phyloP scores from a whole-genome alignment of 495 filamentous ascomycete species.

The Penicillium daleae region DNA sequence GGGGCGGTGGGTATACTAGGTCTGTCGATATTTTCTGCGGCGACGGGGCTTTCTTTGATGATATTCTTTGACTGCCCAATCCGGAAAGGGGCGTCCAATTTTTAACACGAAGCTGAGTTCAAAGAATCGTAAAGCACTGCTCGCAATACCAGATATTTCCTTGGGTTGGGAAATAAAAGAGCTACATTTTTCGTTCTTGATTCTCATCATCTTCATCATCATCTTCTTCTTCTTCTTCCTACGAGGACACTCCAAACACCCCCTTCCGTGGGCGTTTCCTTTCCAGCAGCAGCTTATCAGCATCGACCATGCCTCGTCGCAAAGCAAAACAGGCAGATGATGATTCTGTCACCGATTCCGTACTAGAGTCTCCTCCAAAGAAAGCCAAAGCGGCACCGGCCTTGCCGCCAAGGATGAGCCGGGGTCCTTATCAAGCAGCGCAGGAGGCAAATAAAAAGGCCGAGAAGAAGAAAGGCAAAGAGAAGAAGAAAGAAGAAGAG shows the following conservation, averaged over 20 bases:
- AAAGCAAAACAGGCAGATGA: not conserved
- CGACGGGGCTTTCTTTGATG: not conserved
- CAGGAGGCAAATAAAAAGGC: not conserved
- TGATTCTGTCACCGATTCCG: not conserved
- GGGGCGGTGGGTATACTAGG: not conserved
- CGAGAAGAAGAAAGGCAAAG: not conserved
- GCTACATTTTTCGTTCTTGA: not conserved
- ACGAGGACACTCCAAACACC: not conserved
- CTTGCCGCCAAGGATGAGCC: not conserved
- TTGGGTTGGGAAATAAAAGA: not conserved
- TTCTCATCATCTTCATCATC: not conserved
- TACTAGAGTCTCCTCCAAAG: not conserved
- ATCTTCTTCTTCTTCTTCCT: too few relatives aligned
- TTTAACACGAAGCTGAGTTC: not conserved
- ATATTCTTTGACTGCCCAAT: not conserved
- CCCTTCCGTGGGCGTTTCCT: not conserved
- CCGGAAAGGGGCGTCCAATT: not conserved
- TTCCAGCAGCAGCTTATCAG: not conserved
- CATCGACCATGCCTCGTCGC: not conserved
- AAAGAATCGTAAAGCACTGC: not conserved
- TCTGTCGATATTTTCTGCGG: not conserved
- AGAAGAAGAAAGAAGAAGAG: not conserved
- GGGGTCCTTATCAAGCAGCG: not conserved
- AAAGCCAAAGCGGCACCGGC: not conserved
- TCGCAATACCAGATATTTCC: not conserved